A percentile compares a stretch with the other conserved stretches of the same genome.
Evolutionary conservation across 140 eudicot species (phyloP).

Genomic region (Ambrosia hybrid): DNA sequence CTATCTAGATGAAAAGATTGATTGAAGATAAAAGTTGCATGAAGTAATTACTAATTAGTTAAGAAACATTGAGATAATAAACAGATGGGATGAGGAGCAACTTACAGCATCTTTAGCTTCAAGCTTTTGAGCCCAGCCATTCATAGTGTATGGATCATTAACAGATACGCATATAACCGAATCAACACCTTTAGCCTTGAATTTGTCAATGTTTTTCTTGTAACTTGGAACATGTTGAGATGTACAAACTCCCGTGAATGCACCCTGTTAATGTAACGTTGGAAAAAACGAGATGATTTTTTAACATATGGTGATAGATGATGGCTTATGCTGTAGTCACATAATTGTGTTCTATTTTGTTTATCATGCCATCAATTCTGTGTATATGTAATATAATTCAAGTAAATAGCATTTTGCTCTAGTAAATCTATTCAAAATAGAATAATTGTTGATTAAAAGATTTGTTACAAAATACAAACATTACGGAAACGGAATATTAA

Average conservation of each 20-base stretch:
- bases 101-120: conserved; percentile 90
- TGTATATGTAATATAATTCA: not conserved
- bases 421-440: not conserved
- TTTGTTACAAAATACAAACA: not conserved
- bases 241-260: conserved; percentile 93
- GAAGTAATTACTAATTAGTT: not conserved
- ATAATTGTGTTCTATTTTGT: conserved; percentile 3
- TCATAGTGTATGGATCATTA: conserved; percentile 91
- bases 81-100: conserved; percentile 17
- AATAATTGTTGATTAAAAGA: not conserved
- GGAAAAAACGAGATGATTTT: not conserved
- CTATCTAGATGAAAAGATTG: not conserved
- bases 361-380: not conserved
- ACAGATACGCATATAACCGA: conserved; percentile 88
- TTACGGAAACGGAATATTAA: not conserved
- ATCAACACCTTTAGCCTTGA: conserved; percentile 85
- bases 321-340: not conserved
- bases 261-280: conserved; percentile 53
- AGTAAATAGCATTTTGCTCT: not conserved
- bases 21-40: not conserved
- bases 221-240: conserved; percentile 95
- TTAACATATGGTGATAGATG: not conserved
- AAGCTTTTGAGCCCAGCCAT: conserved; percentile 98
- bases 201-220: conserved; percentile 84
- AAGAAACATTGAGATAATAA: not conserved